phyloP scores from a whole-genome alignment of 169 alveolate genomes.

The Cryptosporidium sp. region DNA sequence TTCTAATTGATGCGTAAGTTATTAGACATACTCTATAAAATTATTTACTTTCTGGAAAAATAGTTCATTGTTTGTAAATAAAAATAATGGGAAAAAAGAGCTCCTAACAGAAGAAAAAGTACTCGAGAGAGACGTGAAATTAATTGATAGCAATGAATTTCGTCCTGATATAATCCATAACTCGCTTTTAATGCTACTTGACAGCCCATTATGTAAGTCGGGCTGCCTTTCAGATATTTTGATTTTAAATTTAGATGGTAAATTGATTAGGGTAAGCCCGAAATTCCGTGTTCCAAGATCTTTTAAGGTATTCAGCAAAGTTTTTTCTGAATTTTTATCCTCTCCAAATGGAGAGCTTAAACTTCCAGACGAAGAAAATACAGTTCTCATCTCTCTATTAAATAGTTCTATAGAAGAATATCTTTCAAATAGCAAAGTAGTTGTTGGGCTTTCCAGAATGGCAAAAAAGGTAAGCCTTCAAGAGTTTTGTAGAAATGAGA shows the following conservation, averaged over 20 bases:
- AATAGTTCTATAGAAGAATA: slow-evolving; percentile 24
- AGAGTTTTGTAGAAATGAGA: slow-evolving; percentile 14
- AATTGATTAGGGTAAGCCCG: slow-evolving; percentile 34
- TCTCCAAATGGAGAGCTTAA: slow-evolving; percentile 52
- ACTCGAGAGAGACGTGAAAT: neutral
- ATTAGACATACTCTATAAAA: neutral
- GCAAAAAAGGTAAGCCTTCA: slow-evolving; percentile 30
- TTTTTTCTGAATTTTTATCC: slow-evolving; percentile 38
- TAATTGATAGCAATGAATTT: neutral
- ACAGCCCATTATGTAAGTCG: slow-evolving; percentile 69
- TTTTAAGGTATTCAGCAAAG: slow-evolving; percentile 52
- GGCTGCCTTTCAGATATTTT: slow-evolving; percentile 41
- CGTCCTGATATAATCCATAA: slow-evolving; percentile 68
- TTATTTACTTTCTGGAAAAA: neutral
- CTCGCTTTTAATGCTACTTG: slow-evolving; percentile 62
- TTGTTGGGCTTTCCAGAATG: slow-evolving; percentile 44
- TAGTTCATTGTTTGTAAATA: slow-evolving; percentile 58
- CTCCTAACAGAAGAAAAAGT: slow-evolving; percentile 49
- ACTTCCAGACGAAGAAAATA: slow-evolving; percentile 31
- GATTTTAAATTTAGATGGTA: slow-evolving; percentile 48
- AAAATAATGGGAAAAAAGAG: slow-evolving; percentile 44
- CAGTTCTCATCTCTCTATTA: neutral
- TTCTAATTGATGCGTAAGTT: slow-evolving; percentile 60
- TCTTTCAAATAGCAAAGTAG: neutral
- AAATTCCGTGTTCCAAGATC: slow-evolving; percentile 75